These are phyloP conservation scores for Cyclaneusma minus DNA, from an alignment of 2,329 filamentous ascomycete genomes.

Conservation along the genomic window DNA sequence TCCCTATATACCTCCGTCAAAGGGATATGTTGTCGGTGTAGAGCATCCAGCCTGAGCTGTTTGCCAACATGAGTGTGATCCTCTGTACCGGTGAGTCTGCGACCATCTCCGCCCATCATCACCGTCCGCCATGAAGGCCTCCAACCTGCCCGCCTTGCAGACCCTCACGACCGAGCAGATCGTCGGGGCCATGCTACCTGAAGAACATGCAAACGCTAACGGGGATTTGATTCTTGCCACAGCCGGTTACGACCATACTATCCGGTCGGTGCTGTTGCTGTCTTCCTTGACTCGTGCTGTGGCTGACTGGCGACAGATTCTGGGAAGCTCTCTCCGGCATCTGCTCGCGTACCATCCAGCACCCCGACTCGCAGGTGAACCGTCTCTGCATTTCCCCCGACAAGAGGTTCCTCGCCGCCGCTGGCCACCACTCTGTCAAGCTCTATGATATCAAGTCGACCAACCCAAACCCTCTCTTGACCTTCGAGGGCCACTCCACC, in stretches of 20 bases:
- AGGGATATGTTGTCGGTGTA: too few relatives aligned
- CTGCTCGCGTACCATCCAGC: slow-evolving; percentile 93
- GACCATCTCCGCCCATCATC: slow-evolving; percentile 4
- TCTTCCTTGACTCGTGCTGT: neutral
- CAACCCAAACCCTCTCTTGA: slow-evolving; percentile 86
- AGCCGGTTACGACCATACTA: slow-evolving; percentile 65
- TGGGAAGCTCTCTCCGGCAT: slow-evolving; percentile 98
- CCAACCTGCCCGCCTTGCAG: slow-evolving; percentile 14
- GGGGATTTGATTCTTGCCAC: slow-evolving; percentile 12
- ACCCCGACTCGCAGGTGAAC: slow-evolving; percentile 96
- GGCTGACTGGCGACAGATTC: slow-evolving; percentile 45
- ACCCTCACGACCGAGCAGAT: slow-evolving; percentile 1
- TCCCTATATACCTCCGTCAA: too few relatives aligned
- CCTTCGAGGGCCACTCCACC: slow-evolving; percentile 88
- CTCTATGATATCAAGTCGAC: slow-evolving; percentile 97
- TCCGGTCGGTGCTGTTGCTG: slow-evolving; percentile 31
- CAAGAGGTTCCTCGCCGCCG: slow-evolving; percentile 83
- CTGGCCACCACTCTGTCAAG: slow-evolving; percentile 73
- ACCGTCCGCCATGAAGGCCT: slow-evolving; percentile 7
- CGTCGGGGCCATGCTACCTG: slow-evolving; percentile 1
- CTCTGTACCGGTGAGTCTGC: slow-evolving; percentile 42
- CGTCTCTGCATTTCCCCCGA: slow-evolving; percentile 96
- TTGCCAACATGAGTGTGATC: slow-evolving; percentile 50
- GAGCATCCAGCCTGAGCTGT: too few relatives aligned
- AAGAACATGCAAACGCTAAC: slow-evolving; percentile 11